Evolutionary conservation across 352 stramenopile species (phyloP).

Genomic region (Phytopythium aichiense): DNA sequence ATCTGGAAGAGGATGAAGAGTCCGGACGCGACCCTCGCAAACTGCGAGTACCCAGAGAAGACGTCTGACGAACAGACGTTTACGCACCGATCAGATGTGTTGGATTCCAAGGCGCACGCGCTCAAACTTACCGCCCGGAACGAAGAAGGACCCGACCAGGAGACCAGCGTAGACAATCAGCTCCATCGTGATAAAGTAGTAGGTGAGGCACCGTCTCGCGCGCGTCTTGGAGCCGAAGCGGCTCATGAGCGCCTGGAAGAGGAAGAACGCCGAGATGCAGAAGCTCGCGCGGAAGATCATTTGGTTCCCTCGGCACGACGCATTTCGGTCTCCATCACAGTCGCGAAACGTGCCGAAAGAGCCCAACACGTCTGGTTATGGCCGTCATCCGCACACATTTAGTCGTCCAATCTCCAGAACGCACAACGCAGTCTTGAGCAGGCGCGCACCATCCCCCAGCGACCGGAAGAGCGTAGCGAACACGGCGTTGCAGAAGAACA

Average conservation of each 20-base stretch:
- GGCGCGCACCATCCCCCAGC: constrained; percentile 39
- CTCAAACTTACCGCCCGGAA: constrained; percentile 42
- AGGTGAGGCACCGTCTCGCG: constrained; percentile 13
- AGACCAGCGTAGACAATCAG: constrained; percentile 43
- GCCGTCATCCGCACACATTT: not conserved
- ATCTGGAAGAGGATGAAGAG: constrained; percentile 83
- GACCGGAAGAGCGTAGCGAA: constrained; percentile 63
- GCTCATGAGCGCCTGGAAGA: constrained; percentile 42
- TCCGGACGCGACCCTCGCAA: constrained; percentile 45
- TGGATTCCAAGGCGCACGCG: not conserved
- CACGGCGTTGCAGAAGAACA: constrained; percentile 77
- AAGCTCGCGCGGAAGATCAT: constrained; percentile 70
- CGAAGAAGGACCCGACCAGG: constrained; percentile 69
- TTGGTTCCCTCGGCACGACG: constrained; percentile 59
- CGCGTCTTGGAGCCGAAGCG: constrained; percentile 23
- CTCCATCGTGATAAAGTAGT: constrained; percentile 28
- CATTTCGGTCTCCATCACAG: constrained; percentile 35
- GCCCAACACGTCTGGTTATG: constrained; percentile 19
- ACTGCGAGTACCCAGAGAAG: constrained; percentile 60
- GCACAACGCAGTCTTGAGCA: not conserved
- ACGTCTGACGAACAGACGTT: constrained; percentile 26
- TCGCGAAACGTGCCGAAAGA: constrained; percentile 62
- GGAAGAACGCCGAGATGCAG: constrained; percentile 54
- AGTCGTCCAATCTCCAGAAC: not conserved
- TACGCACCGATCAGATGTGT: not conserved